A percentile compares a stretch with the other conserved stretches of the same genome.
Evolutionary conservation across 2,329 filamentous ascomycete genomes (phyloP).

Genomic region (Fusarium sacchari): DNA sequence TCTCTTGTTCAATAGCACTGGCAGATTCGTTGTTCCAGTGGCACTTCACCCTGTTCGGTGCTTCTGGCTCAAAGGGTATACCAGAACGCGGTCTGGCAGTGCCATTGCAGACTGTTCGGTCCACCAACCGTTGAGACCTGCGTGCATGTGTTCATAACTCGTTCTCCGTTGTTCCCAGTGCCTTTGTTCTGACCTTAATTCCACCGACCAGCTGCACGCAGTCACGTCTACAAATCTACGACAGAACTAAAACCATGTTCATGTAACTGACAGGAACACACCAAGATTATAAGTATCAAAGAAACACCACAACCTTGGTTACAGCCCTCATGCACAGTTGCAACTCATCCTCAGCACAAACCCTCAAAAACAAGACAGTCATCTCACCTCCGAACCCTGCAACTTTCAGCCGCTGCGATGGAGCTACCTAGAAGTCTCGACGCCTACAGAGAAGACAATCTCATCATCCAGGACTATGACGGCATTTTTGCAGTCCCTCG

Average conservation of each 20-base stretch:
- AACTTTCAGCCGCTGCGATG: neutral
- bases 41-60: too few relatives aligned
- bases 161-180: rapidly evolving
- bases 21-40: neutral
- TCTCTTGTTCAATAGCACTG: neutral
- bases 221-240: rapidly evolving
- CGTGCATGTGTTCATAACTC: too few relatives aligned
- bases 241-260: rapidly evolving
- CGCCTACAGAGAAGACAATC: neutral
- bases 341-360: rapidly evolving
- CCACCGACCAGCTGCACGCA: neutral
- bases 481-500: neutral
- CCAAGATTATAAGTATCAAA: neutral
- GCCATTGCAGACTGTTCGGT: neutral
- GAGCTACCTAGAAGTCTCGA: neutral
- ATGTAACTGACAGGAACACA: too few relatives aligned
- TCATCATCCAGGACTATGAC: neutral
- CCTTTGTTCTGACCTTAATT: neutral
- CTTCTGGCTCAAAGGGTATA: too few relatives aligned
- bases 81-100: rapidly evolving
- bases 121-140: rapidly evolving
- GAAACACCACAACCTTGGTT: neutral
- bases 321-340: too few relatives aligned
- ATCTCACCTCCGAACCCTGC: neutral
- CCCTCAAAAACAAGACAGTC: neutral